A percentile compares a stretch with the other conserved stretches of the same genome.
Conservation (phyloP, 441 rosid species). For the Euphorbia schlechtendalii region DNA sequence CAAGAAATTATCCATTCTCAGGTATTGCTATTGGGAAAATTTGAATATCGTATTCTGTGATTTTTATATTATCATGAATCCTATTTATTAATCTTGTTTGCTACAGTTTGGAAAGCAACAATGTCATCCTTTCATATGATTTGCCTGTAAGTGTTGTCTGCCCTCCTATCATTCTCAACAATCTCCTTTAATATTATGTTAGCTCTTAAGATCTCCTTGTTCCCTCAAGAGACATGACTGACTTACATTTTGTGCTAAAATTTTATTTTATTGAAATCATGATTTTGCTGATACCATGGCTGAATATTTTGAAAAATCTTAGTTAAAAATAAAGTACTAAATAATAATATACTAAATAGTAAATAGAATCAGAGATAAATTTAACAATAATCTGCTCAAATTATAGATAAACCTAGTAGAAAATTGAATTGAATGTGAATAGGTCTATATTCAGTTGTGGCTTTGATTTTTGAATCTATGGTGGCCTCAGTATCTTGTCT, state of each 20-base stretch:
- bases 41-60: neutral
- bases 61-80: constrained; percentile 2
- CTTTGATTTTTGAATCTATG: neutral
- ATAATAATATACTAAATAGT: neutral
- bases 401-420: neutral
- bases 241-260: neutral
- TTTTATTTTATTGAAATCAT: neutral
- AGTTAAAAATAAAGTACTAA: neutral
- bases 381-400: too few species aligned
- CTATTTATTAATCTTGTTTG: constrained; percentile 20
- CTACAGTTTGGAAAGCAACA: constrained; percentile 67
- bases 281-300: neutral
- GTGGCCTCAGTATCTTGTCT: neutral
- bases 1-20: constrained; percentile 65
- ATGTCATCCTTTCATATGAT: constrained; percentile 52
- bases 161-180: constrained; percentile 6
- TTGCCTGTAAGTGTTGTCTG: constrained; percentile 49
- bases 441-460: neutral
- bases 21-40: constrained; percentile 28
- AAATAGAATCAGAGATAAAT: neutral
- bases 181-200: constrained; percentile 9
- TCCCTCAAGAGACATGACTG: too few species aligned
- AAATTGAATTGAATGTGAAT: neutral
- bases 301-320: neutral
- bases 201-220: neutral